Percentiles rank a stretch among this genome's conserved stretches.
These are phyloP conservation scores for Linderniella brevidens DNA, from an alignment of 257 asterid species.

Conservation along the genomic window DNA sequence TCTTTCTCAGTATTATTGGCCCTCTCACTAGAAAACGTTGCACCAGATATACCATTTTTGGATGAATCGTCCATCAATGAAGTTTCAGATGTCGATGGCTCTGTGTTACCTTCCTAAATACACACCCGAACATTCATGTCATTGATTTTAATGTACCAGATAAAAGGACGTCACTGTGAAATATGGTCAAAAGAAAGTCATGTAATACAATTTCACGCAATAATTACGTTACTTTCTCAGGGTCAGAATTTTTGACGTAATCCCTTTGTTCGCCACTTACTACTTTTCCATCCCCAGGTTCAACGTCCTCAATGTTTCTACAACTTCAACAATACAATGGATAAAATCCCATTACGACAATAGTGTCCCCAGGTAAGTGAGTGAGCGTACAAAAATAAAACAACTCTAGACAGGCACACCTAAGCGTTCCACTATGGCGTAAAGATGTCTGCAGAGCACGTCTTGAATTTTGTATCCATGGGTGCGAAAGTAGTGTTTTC, in stretches of 20 bases:
- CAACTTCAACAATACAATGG: conserved; percentile 4
- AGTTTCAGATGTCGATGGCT: conserved; percentile 25
- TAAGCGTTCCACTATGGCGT: conserved; percentile 75
- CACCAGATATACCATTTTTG: conserved; percentile 25
- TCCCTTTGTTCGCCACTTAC: conserved; percentile 31
- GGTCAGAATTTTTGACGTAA: conserved; percentile 29
- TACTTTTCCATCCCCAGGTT: conserved; percentile 30
- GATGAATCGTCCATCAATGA: conserved; percentile 22
- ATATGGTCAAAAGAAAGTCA: conserved; percentile 5
- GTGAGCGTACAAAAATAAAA: neutral
- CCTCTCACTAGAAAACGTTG: conserved; percentile 23
- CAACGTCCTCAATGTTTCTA: conserved; percentile 80
- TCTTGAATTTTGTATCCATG: conserved; percentile 97
- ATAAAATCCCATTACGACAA: neutral
- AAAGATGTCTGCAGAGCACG: conserved; percentile 79
- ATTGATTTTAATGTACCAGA: neutral
- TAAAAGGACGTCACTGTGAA: neutral
- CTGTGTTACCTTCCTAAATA: conserved; percentile 39
- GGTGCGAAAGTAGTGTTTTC: conserved; percentile 83
- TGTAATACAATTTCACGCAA: neutral
- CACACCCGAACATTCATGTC: conserved; percentile 12
- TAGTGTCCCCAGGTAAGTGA: neutral
- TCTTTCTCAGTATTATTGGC: conserved; percentile 29
- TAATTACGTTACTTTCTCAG: conserved; percentile 38
- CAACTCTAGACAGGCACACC: conserved; percentile 20